phyloP scores from a whole-genome alignment of 2,329 filamentous ascomycete genomes.

The Ophiostoma quercus region DNA sequence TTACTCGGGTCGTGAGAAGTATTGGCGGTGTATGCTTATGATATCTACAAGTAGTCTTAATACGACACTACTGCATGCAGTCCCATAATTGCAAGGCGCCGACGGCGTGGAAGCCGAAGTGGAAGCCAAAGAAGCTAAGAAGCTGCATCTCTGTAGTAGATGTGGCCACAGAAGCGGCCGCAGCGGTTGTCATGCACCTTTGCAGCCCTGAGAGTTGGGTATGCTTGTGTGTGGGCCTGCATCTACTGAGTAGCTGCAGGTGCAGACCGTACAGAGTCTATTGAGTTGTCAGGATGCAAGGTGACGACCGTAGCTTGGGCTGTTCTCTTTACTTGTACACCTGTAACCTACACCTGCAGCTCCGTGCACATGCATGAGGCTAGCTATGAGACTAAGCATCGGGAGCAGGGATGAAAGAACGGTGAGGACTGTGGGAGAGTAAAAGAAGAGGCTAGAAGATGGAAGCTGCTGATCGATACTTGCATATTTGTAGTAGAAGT shows the following conservation, averaged over 20 bases:
- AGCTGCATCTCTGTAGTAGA: background rate
- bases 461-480: background rate
- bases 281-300: slow-evolving; percentile 4
- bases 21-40: too few species aligned
- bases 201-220: background rate
- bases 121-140: background rate
- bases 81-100: background rate
- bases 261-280: background rate
- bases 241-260: background rate
- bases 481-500: too few species aligned
- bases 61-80: background rate
- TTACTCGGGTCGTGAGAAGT: background rate
- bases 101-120: slow-evolving; percentile 2
- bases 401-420: slow-evolving; percentile 11
- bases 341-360: background rate
- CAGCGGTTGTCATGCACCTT: slow-evolving; percentile 23
- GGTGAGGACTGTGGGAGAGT: background rate
- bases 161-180: slow-evolving; percentile 26
- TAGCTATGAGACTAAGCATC: background rate
- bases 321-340: background rate
- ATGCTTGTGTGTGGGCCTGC: slow-evolving; percentile 6
- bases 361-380: slow-evolving; percentile 10
- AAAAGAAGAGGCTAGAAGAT: background rate
- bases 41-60: background rate
- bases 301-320: slow-evolving; percentile 8